Conservation (phyloP, 2,329 filamentous ascomycete species). For the Waltergamsia citrina region DNA sequence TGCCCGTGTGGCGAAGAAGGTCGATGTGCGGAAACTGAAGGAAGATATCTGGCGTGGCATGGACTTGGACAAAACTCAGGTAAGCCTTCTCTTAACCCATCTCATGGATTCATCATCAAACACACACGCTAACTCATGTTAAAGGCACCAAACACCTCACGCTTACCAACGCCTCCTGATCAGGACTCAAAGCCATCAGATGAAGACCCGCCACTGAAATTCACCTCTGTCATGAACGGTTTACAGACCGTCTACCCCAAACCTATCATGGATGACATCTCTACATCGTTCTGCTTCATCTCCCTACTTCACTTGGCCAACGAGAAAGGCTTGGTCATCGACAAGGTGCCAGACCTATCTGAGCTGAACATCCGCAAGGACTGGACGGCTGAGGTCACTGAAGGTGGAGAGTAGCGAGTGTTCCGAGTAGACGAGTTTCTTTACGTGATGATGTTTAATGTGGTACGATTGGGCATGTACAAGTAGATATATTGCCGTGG, state of each 20-base stretch:
- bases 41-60: constrained; percentile 64
- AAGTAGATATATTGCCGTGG: no score
- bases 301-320: constrained; percentile 85
- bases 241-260: constrained; percentile 80
- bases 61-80: constrained; percentile 42
- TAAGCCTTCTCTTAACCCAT: constrained; percentile 21
- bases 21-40: constrained; percentile 59
- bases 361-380: constrained; percentile 55
- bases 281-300: constrained; percentile 89
- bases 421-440: background rate
- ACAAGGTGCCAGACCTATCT: constrained; percentile 47
- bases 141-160: background rate
- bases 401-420: constrained; percentile 20
- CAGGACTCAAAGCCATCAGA: constrained; percentile 10
- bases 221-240: constrained; percentile 86
- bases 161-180: background rate
- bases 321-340: constrained; percentile 78
- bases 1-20: constrained; percentile 61
- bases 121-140: no score
- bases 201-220: constrained; percentile 57
- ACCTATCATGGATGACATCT: constrained; percentile 84
- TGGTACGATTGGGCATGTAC: constrained; percentile 2
- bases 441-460: background rate
- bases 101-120: background rate
- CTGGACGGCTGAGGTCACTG: constrained; percentile 47